Evolutionary conservation across 306 rosid species (phyloP).

Genomic region (Ormosia emarginata): DNA sequence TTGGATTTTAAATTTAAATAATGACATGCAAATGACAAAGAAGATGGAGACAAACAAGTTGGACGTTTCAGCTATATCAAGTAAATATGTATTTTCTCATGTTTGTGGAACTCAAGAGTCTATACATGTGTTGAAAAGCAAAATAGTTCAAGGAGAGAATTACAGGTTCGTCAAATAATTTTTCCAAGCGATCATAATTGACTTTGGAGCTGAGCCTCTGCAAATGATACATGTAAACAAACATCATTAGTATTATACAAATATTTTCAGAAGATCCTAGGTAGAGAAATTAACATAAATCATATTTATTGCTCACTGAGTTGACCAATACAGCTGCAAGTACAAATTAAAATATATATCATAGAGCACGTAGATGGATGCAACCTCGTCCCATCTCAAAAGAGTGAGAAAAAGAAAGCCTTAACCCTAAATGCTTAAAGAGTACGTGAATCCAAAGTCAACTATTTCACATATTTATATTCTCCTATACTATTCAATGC

Average conservation of each 20-base stretch:
- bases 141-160: conserved; percentile 24
- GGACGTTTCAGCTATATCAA: neutral
- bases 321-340: neutral
- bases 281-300: neutral
- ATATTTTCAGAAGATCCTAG: neutral
- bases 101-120: neutral
- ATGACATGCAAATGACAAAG: neutral
- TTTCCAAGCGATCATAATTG: conserved; percentile 53
- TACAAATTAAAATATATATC: neutral
- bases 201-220: conserved; percentile 68
- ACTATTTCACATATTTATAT: neutral
- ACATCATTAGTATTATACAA: neutral
- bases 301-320: neutral
- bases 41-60: neutral
- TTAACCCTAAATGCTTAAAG: too few species aligned
- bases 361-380: neutral
- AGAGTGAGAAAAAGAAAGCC: too few species aligned
- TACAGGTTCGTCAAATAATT: conserved; percentile 50
- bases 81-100: neutral
- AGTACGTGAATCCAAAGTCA: neutral
- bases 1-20: neutral
- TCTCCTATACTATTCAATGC: neutral
- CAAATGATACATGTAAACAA: conserved; percentile 26
- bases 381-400: neutral
- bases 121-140: neutral